Conservation (phyloP, 2,329 filamentous ascomycete genomes). For the Sporothrix sp. region DNA sequence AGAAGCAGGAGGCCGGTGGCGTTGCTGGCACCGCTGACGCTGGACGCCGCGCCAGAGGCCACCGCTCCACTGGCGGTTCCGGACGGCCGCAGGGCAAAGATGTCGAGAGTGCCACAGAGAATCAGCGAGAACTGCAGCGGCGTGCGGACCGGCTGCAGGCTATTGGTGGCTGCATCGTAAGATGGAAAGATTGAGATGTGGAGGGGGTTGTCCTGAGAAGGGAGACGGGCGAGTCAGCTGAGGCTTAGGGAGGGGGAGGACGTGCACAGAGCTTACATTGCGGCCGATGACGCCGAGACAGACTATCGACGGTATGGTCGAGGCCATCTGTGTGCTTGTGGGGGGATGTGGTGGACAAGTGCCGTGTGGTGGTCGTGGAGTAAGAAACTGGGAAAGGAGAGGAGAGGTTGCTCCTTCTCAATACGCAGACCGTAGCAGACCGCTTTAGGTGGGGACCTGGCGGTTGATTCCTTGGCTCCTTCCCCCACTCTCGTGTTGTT, state of each 20-base stretch:
- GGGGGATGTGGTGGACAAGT: neutral
- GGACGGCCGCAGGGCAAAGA: slow-evolving; percentile 72
- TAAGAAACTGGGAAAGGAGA: neutral
- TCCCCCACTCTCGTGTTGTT: neutral
- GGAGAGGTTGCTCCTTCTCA: no score
- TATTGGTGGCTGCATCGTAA: slow-evolving; percentile 47
- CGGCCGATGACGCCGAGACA: slow-evolving; percentile 91
- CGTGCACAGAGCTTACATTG: slow-evolving; percentile 49
- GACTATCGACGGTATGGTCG: slow-evolving; percentile 68
- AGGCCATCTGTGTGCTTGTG: slow-evolving; percentile 36
- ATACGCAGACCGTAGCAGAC: no score
- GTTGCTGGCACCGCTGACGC: slow-evolving; percentile 57
- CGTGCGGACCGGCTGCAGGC: slow-evolving; percentile 50
- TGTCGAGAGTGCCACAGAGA: slow-evolving; percentile 81
- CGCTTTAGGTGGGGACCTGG: neutral
- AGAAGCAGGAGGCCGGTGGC: slow-evolving; percentile 58
- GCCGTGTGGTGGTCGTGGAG: neutral
- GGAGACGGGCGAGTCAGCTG: neutral
- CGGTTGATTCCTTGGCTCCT: neutral
- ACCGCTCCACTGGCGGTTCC: slow-evolving; percentile 46
- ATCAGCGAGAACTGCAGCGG: slow-evolving; percentile 87
- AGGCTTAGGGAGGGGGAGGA: neutral
- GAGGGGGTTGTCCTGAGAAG: slow-evolving; percentile 80
- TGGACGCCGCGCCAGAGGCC: slow-evolving; percentile 17
- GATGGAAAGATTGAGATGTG: slow-evolving; percentile 86